phyloP scores from a whole-genome alignment of 2,329 filamentous ascomycete species.

The Exophiala bonariae region DNA sequence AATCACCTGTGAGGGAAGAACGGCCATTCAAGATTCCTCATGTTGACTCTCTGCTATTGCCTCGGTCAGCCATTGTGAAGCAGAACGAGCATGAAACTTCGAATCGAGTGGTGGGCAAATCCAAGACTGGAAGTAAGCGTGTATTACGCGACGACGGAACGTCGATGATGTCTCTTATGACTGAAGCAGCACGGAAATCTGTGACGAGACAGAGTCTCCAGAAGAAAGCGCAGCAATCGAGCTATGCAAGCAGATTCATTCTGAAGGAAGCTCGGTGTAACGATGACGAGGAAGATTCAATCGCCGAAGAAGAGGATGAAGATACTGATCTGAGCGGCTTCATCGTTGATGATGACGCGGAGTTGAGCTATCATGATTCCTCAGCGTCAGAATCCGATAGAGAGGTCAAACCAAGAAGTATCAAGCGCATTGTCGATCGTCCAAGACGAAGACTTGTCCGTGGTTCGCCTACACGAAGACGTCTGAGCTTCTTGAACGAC shows the following conservation, averaged over 20 bases:
- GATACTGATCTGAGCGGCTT: conserved; percentile 31
- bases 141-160: neutral
- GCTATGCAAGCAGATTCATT: conserved; percentile 22
- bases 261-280: conserved; percentile 26
- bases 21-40: conserved; percentile 33
- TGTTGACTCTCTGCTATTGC: conserved; percentile 37
- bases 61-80: conserved; percentile 29
- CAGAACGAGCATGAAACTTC: conserved; percentile 31
- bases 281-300: conserved; percentile 25
- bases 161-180: conserved; percentile 23
- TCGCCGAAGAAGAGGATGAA: conserved; percentile 29
- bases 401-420: conserved; percentile 5
- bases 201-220: neutral
- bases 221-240: conserved; percentile 4
- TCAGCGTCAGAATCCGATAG: conserved; percentile 16
- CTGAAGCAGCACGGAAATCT: conserved; percentile 5
- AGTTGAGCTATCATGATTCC: conserved; percentile 26
- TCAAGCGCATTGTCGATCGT: neutral
- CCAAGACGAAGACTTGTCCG: conserved; percentile 17
- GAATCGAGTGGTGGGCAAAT: conserved; percentile 31
- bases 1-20: conserved; percentile 15
- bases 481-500: conserved; percentile 16
- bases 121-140: conserved; percentile 17
- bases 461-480: conserved; percentile 14
- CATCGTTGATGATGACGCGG: conserved; percentile 30